Evolutionary conservation across 345 rosid species (phyloP), one percentile per base, ranked within the genome.

Genomic region (Melastoma malabathricum): DNA sequence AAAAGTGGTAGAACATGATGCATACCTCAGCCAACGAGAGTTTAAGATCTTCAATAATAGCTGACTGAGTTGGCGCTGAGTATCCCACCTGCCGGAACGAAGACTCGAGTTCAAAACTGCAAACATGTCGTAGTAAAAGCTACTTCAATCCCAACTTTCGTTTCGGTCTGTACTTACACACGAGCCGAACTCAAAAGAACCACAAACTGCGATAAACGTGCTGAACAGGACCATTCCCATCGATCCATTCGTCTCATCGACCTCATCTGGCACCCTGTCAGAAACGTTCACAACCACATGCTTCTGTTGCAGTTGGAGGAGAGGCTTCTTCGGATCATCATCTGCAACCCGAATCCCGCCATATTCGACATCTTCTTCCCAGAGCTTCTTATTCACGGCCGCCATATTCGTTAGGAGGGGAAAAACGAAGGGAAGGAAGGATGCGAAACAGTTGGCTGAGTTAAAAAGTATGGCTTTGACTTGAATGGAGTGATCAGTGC

Each of bases 1-100:
- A 5, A 39, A 15, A 17, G 16, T 10, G 12, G 46, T 46, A 46
- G 51, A 19, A 47, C 27, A 5, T 41, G 3, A 10, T 25, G 59
- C 74, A 19, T 56, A 86, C 95, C 88, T 89, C 69, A 14, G 94
- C 63, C 25, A 82, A 47, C 43, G 88, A 79, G 38, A 90, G 84
- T 61, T 68, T 48, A 64, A 90, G 92, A 70, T 90, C 98, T 66
- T 78, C 78, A 59, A 74, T 76, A 41, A 90, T 76, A 48, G 92
- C 81, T 55, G 92, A 84, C 48, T 86, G 86, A 65, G 86, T 74
- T 27, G 98, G 96, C 18, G 98, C 94, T 51, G 98, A 83, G 76
- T 81, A 89, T 29, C 98, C 94, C 72, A 81, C 94, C 98, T 89
- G 81, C 53, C 74, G 75, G 63, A 64, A 23, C 10, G 74, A 58